Base-by-base conservation (phyloP, 1,284 basidiomycete genomes). In the Fomitopsis pinicola region DNA sequence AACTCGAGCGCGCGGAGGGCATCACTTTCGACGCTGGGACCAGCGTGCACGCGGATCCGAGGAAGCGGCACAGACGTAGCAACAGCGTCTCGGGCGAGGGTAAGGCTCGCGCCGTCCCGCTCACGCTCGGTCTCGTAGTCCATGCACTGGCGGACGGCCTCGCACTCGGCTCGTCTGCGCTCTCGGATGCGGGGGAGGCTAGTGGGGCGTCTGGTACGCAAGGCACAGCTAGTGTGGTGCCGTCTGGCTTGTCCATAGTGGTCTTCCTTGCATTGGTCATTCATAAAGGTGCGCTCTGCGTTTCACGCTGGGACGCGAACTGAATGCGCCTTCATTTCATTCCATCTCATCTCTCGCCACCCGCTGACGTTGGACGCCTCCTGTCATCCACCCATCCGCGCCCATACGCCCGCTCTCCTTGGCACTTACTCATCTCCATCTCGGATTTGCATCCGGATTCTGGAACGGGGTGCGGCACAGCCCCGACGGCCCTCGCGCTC, bases 91-190 rank as follows among this genome's bases (percentile, higher is more conserved):
- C 46, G 12, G 66, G 61, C 45, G 38, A 63, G 17, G 59, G 64
- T 59, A 68, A 58, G 40, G 61, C 60, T 65, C 75, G 67, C 48
- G 85, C 84, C 14, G 82, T 91, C 62, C 85, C 92, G 50, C 80
- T 95, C 42, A 94, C 94, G 0, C 73, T 97, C 5, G 95, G 95
- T 0, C 77, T 97, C 50, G 82, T 93, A 42, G 84, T 95, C 42
- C 95, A 97, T 71, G 92, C 89, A 2, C 79, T 95, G 36, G 91
- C 94, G 0, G 95, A 98, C 73, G 95, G 95, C 1, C 86, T 97
- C 60, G 94, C 94, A 1, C 77, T 98, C 53, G 95, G 95, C 33
- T 91, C 94, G 3, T 88, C 90, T 2, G 82, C 82, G 30, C 74
- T 87, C 3, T 77, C 77, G 5, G 69, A 70, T 9, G 63, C 73